Percentiles rank a stretch among this genome's conserved stretches.
Conservation (phyloP, 768 basidiomycete species). For the Sutorius australiensis region DNA sequence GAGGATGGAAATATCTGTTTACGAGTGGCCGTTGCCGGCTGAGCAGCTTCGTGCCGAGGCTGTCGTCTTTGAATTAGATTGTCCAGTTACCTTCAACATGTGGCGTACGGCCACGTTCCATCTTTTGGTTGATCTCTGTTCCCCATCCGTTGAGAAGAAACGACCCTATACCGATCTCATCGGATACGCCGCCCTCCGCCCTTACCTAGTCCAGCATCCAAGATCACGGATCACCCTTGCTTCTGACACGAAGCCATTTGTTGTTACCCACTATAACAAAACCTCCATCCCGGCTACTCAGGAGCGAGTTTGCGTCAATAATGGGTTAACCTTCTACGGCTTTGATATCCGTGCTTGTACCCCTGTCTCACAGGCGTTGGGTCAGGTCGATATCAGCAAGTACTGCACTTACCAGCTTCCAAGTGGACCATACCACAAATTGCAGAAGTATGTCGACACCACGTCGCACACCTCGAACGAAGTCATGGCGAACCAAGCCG, state of each 20-base stretch:
- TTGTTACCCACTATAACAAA: slow-evolving; percentile 13
- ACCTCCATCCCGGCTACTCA: slow-evolving; percentile 10
- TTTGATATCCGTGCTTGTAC: slow-evolving; percentile 25
- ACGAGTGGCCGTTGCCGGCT: too few species aligned
- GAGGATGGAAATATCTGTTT: too few species aligned
- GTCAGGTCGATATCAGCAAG: slow-evolving; percentile 8
- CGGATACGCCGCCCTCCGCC: too few species aligned
- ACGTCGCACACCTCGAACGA: slow-evolving; percentile 42
- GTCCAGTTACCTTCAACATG: too few species aligned
- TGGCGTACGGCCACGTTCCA: too few species aligned
- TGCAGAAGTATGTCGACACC: slow-evolving; percentile 35
- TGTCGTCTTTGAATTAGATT: too few species aligned
- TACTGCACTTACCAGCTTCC: slow-evolving; percentile 35
- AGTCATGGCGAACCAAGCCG: slow-evolving; percentile 39
- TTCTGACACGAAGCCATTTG: slow-evolving; percentile 25
- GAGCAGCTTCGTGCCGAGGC: too few species aligned
- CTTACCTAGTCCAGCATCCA: too few species aligned
- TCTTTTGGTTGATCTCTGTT: too few species aligned
- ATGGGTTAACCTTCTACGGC: slow-evolving; percentile 30
- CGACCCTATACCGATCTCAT: too few species aligned
- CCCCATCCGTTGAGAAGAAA: too few species aligned
- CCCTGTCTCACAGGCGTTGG: slow-evolving; percentile 17
- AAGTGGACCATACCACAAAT: slow-evolving; percentile 27
- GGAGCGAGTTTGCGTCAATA: slow-evolving; percentile 28
- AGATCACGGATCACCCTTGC: too few species aligned